These are phyloP conservation scores for Acorus gramineus DNA, from an alignment of 106 monocot species.

Conservation along the genomic window DNA sequence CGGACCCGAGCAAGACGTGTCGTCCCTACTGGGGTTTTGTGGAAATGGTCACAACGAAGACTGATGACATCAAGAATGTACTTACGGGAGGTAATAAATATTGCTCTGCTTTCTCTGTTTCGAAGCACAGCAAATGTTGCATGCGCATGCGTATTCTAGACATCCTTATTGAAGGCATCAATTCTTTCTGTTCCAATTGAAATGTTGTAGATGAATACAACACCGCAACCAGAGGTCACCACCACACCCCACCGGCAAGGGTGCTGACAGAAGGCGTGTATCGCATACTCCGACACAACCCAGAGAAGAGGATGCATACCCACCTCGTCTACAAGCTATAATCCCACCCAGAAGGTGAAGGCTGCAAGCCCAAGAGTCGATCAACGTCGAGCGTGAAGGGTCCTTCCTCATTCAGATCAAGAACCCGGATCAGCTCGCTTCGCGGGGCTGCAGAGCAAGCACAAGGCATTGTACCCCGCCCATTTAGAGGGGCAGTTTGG, in stretches of 20 bases:
- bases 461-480: conserved; percentile 53
- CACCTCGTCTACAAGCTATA: conserved; percentile 81
- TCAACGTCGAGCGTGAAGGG: conserved; percentile 63
- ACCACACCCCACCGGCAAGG: conserved; percentile 33
- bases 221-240: conserved; percentile 53
- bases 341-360: conserved; percentile 17
- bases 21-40: conserved; percentile 64
- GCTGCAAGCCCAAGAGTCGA: conserved; percentile 42
- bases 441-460: conserved; percentile 50
- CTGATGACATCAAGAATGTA: conserved; percentile 48
- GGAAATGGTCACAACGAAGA: conserved; percentile 54
- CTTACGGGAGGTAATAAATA: conserved; percentile 38
- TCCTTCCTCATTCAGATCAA: conserved; percentile 76
- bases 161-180: no score
- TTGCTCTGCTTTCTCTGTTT: no score
- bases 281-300: conserved; percentile 51
- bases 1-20: conserved; percentile 41
- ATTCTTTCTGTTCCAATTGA: no score
- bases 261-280: conserved; percentile 71
- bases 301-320: conserved; percentile 27
- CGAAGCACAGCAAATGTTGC: no score
- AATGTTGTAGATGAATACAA: conserved; percentile 50
- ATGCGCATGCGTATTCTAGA: no score
- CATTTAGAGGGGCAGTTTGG: conserved; percentile 49
- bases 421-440: conserved; percentile 52